Evolutionary conservation across 176 grass and related monocot genomes (phyloP), one percentile per base, ranked within the genome.

Genomic region (Carex kokanica): DNA sequence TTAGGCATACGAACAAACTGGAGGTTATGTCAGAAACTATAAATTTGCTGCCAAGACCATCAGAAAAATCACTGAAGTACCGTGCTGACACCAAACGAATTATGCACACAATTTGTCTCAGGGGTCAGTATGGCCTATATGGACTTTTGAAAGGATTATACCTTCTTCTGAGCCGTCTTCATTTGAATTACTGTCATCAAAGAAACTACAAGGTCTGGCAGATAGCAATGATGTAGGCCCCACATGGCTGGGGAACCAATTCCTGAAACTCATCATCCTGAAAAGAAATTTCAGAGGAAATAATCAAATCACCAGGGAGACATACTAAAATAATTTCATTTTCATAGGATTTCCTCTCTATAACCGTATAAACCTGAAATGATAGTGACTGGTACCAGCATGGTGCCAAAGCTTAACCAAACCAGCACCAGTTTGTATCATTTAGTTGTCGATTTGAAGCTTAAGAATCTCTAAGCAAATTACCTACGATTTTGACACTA

Each of bases 261-360:
- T 82, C 47, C 80, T 47, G 60, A 82, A 68, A 82, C 47, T 82
- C 80, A 82, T 82, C 80, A 82, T 82, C 16, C 80, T 82, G 80
- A 43, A 64, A 51, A 65, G 25, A 82, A 49, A 45, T 24, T 38
- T 61, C 53, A 80, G 29, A 29, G 58, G 1, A 61, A 60, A n/a
- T 59, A 55, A 56, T 32, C 56, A 32, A 58, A 60, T 57, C 16
- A 56, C 52, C 77, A 55, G 21, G 32, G 6, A 79, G 7, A 29
- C 15, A 75, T 29, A 9, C 21, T 8, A 0, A 78, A 32, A 53
- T 18, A 78, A 32, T 0, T 55, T 56, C 29, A 54, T 54, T 78
- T 78, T 8, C 73, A 55, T 17, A 51, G 25, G 67, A 31, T 78
- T 78, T 78, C 25, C 14, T 56, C 51, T 31, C 73, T 77, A 54